Evolutionary conservation across 495 filamentous ascomycete genomes (phyloP).

Genomic region (Aspergillus cavernicola): DNA sequence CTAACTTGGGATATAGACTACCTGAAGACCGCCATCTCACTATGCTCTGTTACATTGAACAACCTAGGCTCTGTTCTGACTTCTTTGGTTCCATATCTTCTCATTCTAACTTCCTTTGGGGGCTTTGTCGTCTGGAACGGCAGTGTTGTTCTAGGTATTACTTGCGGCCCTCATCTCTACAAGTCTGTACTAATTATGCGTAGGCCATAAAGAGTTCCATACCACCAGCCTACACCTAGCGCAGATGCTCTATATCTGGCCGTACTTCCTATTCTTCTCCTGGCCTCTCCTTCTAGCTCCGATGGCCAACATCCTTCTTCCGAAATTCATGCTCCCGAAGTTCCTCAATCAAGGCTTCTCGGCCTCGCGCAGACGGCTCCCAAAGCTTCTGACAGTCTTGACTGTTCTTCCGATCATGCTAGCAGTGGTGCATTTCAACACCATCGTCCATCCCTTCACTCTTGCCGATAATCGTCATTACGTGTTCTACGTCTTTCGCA

Average conservation of each 20-base stretch:
- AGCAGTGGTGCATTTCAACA: conserved; percentile 71
- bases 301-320: conserved; percentile 38
- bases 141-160: conserved; percentile 80
- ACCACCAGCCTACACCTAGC: conserved; percentile 81
- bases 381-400: conserved; percentile 32
- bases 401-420: conserved; percentile 46
- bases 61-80: conserved; percentile 47
- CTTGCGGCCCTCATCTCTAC: not conserved
- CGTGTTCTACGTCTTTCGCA: conserved; percentile 91
- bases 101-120: conserved; percentile 64
- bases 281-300: conserved; percentile 66
- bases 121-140: conserved; percentile 82
- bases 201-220: conserved; percentile 92
- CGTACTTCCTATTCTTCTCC: conserved; percentile 85
- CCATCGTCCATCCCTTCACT: conserved; percentile 92
- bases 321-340: conserved; percentile 32
- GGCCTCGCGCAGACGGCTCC: conserved; percentile 33
- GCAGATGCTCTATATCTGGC: conserved; percentile 94
- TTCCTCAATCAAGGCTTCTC: conserved; percentile 35
- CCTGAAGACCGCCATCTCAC: conserved; percentile 54
- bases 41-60: conserved; percentile 51
- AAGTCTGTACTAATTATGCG: conserved; percentile 12
- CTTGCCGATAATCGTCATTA: conserved; percentile 96
- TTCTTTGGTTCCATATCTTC: conserved; percentile 61
- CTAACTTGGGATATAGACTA: conserved; percentile 53